Evolutionary conservation across 169 alveolate genomes (phyloP).

Genomic region (Plasmodium coatneyi): DNA sequence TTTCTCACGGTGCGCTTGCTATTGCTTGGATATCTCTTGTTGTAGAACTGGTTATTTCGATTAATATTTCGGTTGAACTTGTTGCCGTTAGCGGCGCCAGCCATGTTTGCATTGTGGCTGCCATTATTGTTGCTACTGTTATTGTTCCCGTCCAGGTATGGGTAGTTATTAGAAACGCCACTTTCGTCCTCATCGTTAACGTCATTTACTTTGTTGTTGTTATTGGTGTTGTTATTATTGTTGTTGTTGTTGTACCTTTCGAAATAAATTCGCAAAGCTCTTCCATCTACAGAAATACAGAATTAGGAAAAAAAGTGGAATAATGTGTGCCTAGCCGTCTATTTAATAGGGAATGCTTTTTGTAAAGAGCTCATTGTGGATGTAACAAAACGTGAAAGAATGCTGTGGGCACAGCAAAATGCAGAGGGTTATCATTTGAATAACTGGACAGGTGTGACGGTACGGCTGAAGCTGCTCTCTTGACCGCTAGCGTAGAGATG

Average conservation of each 20-base stretch:
- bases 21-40: constrained; percentile 68
- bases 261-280: constrained; percentile 71
- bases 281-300: constrained; percentile 44
- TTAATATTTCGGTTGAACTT: constrained; percentile 18
- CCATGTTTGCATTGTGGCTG: not conserved
- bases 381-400: not conserved
- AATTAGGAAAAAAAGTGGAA: not conserved
- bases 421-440: not conserved
- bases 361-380: not conserved
- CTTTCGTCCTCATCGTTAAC: constrained; percentile 32
- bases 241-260: constrained; percentile 7
- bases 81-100: constrained; percentile 4
- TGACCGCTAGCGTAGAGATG: not conserved
- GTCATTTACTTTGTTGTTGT: constrained; percentile 1
- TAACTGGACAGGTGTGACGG: not conserved
- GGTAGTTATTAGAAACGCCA: constrained; percentile 28
- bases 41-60: constrained; percentile 63
- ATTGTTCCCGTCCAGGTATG: constrained; percentile 42
- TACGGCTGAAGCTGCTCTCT: not conserved
- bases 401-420: not conserved
- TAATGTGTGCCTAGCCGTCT: not conserved
- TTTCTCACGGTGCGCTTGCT: constrained; percentile 36
- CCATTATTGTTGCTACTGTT: constrained; percentile 22
- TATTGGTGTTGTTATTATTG: no score
- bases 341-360: not conserved